A percentile compares a stretch with the other conserved stretches of the same genome.
These are phyloP conservation scores for Elaeis oleifera DNA, from an alignment of 202 grass and related monocot species.

Conservation along the genomic window DNA sequence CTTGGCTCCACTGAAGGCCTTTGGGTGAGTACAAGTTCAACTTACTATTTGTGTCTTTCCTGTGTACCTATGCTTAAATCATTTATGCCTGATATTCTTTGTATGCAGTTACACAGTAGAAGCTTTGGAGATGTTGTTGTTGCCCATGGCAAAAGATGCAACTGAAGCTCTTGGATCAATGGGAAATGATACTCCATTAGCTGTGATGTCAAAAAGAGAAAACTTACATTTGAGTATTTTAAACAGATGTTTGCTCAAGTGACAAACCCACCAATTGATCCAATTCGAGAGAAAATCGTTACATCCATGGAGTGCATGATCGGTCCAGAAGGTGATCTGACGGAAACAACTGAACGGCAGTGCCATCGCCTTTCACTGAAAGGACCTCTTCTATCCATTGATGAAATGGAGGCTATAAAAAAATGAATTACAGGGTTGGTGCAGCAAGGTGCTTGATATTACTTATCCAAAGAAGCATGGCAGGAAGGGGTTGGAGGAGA, in stretches of 20 bases:
- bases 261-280: constrained; percentile 94
- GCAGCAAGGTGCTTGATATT: constrained; percentile 77
- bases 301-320: constrained; percentile 99
- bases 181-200: constrained; percentile 92
- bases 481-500: constrained; percentile 63
- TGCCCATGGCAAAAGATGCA: constrained; percentile 88
- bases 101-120: constrained; percentile 80
- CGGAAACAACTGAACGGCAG: constrained; percentile 84
- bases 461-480: constrained; percentile 78
- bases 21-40: constrained; percentile 49
- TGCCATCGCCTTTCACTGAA: constrained; percentile 76
- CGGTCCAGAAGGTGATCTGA: constrained; percentile 90
- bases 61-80: constrained; percentile 15
- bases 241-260: constrained; percentile 99
- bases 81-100: not conserved
- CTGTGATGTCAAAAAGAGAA: constrained; percentile 96
- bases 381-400: constrained; percentile 66
- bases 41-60: constrained; percentile 9
- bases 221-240: constrained; percentile 92
- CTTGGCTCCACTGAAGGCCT: constrained; percentile 80
- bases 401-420: constrained; percentile 99
- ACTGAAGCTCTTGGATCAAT: constrained; percentile 86
- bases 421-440: constrained; percentile 92
- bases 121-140: constrained; percentile 82
- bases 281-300: constrained; percentile 95